Base-by-base conservation (phyloP, 495 filamentous ascomycete species). In the Podospora pseudopauciseta region DNA sequence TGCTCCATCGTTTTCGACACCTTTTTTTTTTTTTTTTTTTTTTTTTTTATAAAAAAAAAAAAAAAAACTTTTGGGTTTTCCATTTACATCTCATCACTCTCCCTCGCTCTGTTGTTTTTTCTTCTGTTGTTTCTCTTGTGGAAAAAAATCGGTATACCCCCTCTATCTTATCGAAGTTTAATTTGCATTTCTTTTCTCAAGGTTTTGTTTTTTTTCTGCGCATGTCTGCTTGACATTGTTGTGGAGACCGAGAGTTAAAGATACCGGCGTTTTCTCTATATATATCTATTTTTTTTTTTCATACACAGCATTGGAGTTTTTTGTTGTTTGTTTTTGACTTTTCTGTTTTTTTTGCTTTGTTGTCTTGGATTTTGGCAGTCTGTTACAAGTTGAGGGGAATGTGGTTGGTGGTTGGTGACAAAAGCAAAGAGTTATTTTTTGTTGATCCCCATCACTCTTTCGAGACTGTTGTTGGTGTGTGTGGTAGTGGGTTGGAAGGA, bases 121-220 rank as follows among this genome's bases (percentile, higher is more conserved):
- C 55, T 58, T 23, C 23, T 23, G 23, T 23, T 7, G 5, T 58
- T 26, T 58, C 23, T 61, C 19, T 49, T 23, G 39, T 49, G 39
- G 39, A 49, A 49, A 49, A 49, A 49, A 34, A 65, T 64, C 57
- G 49, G 32, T 30, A 60, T 55, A 68, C 67, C 61, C 30, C 67
- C n/a, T 58, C 63, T 58, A 53, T 65, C 39, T 56, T 44, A 26
- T 27, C 20, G 54, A 59, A 59, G 64, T 65, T 59, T 65, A 65
- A 65, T 65, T 53, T 69, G 67, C 67, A 65, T 69, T 32, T 69
- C 67, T 65, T 65, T 20, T 61, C 30, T 69, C 63, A 58, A 63
- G 26, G 58, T 34, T 34, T 49, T 34, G 16, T 18, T 30, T 61
- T 61, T 34, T 16, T 16, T 23, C 23, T 23, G 23, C 23, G 15